Evolutionary conservation across 805 yeast species (phyloP).

Genomic region (Yarrowia bubula): DNA sequence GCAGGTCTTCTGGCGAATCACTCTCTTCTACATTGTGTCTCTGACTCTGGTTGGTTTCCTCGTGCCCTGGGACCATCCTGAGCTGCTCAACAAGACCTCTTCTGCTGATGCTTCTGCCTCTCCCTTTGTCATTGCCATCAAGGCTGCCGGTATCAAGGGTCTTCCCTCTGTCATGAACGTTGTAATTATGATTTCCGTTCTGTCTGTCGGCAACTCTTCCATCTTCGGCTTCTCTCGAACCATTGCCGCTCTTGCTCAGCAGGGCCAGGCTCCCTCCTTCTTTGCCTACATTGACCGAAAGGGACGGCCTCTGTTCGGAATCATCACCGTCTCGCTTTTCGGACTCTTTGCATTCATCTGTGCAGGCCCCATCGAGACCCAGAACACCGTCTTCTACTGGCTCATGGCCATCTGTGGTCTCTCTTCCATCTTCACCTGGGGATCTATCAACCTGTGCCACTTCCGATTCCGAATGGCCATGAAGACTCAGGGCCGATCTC

Average conservation of each 20-base stretch:
- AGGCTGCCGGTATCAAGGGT: conserved; percentile 59
- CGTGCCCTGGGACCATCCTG: conserved; percentile 57
- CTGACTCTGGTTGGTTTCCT: conserved; percentile 58
- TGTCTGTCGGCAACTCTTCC: conserved; percentile 69
- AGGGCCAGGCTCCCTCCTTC: conserved; percentile 55
- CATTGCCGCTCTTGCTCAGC: conserved; percentile 62
- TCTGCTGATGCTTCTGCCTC: conserved; percentile 56
- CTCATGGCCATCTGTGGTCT: conserved; percentile 60
- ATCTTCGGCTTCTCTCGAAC: conserved; percentile 66
- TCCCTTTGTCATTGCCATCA: conserved; percentile 69
- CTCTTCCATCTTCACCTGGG: conserved; percentile 64
- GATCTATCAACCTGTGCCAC: conserved; percentile 57
- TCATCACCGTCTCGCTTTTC: conserved; percentile 45
- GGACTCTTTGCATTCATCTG: conserved; percentile 58
- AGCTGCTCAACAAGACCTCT: conserved; percentile 46
- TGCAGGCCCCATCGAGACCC: conserved; percentile 53
- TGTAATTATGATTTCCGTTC: conserved; percentile 59
- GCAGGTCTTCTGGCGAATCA: conserved; percentile 75
- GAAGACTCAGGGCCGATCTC: conserved; percentile 55
- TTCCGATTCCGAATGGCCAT: conserved; percentile 64
- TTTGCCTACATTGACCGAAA: conserved; percentile 64
- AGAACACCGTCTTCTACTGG: conserved; percentile 61
- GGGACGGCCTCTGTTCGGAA: conserved; percentile 73
- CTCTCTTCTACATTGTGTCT: conserved; percentile 60
- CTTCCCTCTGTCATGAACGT: conserved; percentile 67